These are phyloP conservation scores for Torulaspora pretoriensis DNA, from an alignment of 1,139 yeast genomes.

Conservation along the genomic window DNA sequence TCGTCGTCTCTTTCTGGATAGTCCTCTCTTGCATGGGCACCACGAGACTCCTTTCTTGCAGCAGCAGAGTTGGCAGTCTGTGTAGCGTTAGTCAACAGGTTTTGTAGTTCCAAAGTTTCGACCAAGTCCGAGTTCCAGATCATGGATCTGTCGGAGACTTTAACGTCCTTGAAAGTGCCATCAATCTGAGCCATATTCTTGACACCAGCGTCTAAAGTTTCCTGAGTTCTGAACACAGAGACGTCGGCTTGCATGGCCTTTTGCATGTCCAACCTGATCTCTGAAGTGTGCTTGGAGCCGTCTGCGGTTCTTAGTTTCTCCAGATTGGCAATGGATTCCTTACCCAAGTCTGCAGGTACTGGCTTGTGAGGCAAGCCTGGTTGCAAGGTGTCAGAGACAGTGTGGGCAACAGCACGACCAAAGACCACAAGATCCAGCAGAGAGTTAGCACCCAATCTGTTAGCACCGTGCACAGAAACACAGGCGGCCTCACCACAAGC, in stretches of 20 bases:
- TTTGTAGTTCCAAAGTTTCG: conserved; percentile 93
- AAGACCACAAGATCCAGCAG: conserved; percentile 93
- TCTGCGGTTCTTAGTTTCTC: conserved; percentile 81
- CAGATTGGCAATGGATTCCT: conserved; percentile 84
- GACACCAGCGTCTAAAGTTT: conserved; percentile 89
- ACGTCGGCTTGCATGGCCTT: conserved; percentile 94
- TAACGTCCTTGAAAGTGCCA: conserved; percentile 63
- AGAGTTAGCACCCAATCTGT: conserved; percentile 99
- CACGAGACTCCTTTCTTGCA: conserved; percentile 95
- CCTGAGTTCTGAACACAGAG: conserved; percentile 94
- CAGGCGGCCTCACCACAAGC: conserved; percentile 99
- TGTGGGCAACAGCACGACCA: conserved; percentile 97
- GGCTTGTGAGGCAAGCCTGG: conserved; percentile 86
- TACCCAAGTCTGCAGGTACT: conserved; percentile 80
- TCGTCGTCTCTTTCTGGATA: conserved; percentile 93
- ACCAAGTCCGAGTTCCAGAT: conserved; percentile 97
- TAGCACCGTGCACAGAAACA: conserved; percentile 99
- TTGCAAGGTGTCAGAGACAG: conserved; percentile 75
- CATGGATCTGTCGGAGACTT: conserved; percentile 94
- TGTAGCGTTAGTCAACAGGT: conserved; percentile 93
- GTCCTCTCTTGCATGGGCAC: conserved; percentile 99
- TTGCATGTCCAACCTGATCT: conserved; percentile 90
- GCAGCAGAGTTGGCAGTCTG: conserved; percentile 95
- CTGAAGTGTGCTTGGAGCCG: conserved; percentile 81
- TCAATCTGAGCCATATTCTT: conserved; percentile 72